Evolutionary conservation across 176 grass and related monocot species (phyloP), one percentile per base, ranked within the genome.

Genomic region (Triticum timopheevii): DNA sequence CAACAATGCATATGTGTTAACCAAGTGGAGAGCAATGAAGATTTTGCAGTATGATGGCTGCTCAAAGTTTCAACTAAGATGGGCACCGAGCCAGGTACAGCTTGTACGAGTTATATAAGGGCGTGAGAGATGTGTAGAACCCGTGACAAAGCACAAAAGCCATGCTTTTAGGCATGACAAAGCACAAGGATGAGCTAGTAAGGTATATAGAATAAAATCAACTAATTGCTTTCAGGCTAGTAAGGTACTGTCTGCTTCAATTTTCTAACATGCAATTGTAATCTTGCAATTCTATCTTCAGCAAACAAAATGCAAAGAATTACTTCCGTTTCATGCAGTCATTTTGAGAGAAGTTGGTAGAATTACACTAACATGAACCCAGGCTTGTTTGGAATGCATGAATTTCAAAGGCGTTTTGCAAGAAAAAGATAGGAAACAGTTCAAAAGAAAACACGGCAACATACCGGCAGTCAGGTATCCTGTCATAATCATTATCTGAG

Each of bases 401-500:
- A 10, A 31, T 30, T 76, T 31, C 15, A 30, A 50, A 30, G 8
- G 24, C 31, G 17, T 76, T 52, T 30, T 52, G 23, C 23, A 47
- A 76, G 1, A 4, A 50, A 10, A 12, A 30, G 8, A 4, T 3
- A 74, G 6, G 42, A 76, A 76, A 2, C 23, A 30, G 13, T 49
- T 50, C 40, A 42, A 73, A 44, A 44, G 69, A 24, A 25, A 77
- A 40, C 8, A 24, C 8, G n/a, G 17, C 39, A 74, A 85, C 84
- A 31, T 98, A 98, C 96, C 91, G 42, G 69, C 81, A 82, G 86
- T 96, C 90, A 82, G 87, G 83, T 69, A 85, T 70, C 17, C 67
- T 77, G 88, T 98, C 92, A 71, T 90, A 84, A 88, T 95, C 90
- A 69, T 89, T 80, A 86, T 95, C 88, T 4, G 90, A 90, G 79